A percentile compares a stretch with the other conserved stretches of the same genome.
phyloP scores from a whole-genome alignment of 148 eudicot genomes.

The Amaranthus hypochondriacus region DNA sequence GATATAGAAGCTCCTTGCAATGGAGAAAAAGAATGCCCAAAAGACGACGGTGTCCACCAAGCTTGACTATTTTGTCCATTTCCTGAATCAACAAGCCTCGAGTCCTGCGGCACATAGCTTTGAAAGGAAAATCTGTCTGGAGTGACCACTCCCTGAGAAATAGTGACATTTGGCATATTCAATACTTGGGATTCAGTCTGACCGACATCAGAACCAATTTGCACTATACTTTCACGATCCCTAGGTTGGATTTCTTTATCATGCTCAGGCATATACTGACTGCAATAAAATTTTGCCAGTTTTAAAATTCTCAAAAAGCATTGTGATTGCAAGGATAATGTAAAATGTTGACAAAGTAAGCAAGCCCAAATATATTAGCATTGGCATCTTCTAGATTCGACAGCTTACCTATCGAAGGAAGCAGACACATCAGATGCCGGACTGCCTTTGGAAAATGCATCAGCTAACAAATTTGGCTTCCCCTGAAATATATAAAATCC shows the following conservation, averaged over 20 bases:
- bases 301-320: background rate
- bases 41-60: slow-evolving; percentile 15
- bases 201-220: background rate
- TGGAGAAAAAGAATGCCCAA: slow-evolving; percentile 9
- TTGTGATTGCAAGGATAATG: background rate
- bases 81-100: background rate
- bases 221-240: background rate
- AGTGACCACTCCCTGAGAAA: background rate
- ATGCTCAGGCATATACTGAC: slow-evolving; percentile 8
- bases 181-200: background rate
- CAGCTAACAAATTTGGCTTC: slow-evolving; percentile 8
- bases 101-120: background rate
- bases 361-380: background rate
- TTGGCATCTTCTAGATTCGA: background rate
- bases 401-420: slow-evolving; percentile 11
- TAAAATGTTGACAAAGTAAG: background rate
- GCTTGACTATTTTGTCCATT: slow-evolving; percentile 7
- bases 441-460: slow-evolving; percentile 15
- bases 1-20: slow-evolving; percentile 2
- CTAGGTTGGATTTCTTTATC: background rate
- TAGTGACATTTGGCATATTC: background rate
- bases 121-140: slow-evolving; percentile 18
- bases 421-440: slow-evolving; percentile 15
- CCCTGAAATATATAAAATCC: slow-evolving; percentile 10
- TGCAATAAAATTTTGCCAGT: background rate